phyloP scores from a whole-genome alignment of 805 yeast genomes.

The Ogataea chonburiensis region DNA sequence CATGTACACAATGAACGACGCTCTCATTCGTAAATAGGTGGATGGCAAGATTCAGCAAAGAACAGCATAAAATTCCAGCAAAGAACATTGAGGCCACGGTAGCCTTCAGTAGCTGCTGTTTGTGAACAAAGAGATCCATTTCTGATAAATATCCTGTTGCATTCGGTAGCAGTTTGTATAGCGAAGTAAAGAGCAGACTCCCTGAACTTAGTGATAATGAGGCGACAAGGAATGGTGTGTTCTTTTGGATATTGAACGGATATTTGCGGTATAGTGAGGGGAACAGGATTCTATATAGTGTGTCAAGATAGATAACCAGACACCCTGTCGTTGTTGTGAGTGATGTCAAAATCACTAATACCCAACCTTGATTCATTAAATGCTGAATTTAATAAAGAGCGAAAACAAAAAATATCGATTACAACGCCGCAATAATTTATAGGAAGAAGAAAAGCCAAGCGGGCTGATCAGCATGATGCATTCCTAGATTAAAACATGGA shows the following conservation, averaged over 20 bases:
- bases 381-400: conserved; percentile 2
- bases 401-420: conserved; percentile 1
- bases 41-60: conserved; percentile 58
- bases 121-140: conserved; percentile 27
- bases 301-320: conserved; percentile 59
- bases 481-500: no score
- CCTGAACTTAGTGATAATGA: conserved; percentile 82
- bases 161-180: conserved; percentile 76
- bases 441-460: no score
- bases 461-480: no score
- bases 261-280: conserved; percentile 38
- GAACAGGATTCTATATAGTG: conserved; percentile 46
- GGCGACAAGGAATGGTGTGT: conserved; percentile 64
- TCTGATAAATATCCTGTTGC: conserved; percentile 45
- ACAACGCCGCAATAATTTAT: no score
- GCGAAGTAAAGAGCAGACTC: conserved; percentile 73
- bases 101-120: conserved; percentile 36
- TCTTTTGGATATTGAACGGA: conserved; percentile 55
- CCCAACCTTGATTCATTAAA: conserved; percentile 56
- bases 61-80: conserved; percentile 61
- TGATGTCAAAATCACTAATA: conserved; percentile 63
- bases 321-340: conserved; percentile 73
- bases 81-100: conserved; percentile 41
- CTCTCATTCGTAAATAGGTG: conserved; percentile 79
- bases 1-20: conserved; percentile 81